Percentiles rank a stretch among this genome's conserved stretches.
phyloP scores from a whole-genome alignment of 2,329 filamentous ascomycete species.

The Calonectria ilicicola region DNA sequence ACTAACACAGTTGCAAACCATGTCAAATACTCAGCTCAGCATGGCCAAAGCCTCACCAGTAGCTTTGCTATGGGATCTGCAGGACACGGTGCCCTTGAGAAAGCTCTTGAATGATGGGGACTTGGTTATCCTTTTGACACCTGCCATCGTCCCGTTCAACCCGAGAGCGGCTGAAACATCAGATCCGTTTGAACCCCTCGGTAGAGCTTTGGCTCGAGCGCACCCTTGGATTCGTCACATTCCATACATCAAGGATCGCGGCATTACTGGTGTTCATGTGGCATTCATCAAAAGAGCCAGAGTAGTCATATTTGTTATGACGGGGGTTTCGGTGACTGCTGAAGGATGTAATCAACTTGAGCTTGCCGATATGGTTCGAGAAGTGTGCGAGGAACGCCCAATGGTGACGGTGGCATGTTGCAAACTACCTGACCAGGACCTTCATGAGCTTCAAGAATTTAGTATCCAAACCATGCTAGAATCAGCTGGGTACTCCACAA shows the following conservation, averaged over 20 bases:
- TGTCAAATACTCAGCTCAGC: slow-evolving; percentile 30
- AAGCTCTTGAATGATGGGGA: slow-evolving; percentile 61
- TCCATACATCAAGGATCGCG: slow-evolving; percentile 73
- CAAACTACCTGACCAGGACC: slow-evolving; percentile 53
- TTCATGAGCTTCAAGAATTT: slow-evolving; percentile 51
- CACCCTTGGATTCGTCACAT: slow-evolving; percentile 76
- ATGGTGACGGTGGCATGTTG: slow-evolving; percentile 67
- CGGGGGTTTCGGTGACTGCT: slow-evolving; percentile 54
- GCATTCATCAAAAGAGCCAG: slow-evolving; percentile 72
- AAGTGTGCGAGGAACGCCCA: slow-evolving; percentile 60
- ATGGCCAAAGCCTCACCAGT: slow-evolving; percentile 29
- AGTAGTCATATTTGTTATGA: slow-evolving; percentile 71
- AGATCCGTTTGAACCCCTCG: slow-evolving; percentile 81
- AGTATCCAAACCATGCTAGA: slow-evolving; percentile 66
- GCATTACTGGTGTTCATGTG: slow-evolving; percentile 73
- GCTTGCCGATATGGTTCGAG: slow-evolving; percentile 58
- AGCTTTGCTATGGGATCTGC: slow-evolving; percentile 55
- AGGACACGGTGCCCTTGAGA: slow-evolving; percentile 60
- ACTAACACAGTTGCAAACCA: slow-evolving; percentile 33
- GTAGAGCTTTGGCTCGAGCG: slow-evolving; percentile 69
- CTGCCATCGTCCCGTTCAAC: slow-evolving; percentile 62
- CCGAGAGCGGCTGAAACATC: slow-evolving; percentile 54
- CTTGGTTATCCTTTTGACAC: slow-evolving; percentile 72
- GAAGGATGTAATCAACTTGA: slow-evolving; percentile 65
- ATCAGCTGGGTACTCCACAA: slow-evolving; percentile 59